phyloP scores from a whole-genome alignment of 1,284 basidiomycete genomes.

The Clitocybe nebularis region DNA sequence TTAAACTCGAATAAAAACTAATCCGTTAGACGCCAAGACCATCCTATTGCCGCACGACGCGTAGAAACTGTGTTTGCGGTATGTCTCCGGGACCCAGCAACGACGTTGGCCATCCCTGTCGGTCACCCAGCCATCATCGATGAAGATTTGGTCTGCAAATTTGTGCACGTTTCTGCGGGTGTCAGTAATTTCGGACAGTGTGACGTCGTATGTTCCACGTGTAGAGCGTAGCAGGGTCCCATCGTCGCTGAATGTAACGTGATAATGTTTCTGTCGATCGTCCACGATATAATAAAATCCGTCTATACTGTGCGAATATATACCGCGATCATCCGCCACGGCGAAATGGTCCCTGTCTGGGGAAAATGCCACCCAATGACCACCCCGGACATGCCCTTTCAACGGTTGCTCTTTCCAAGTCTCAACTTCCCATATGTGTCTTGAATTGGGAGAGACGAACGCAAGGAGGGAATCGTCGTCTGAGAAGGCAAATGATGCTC shows the following conservation, averaged over 20 bases:
- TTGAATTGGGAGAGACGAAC: slow-evolving; percentile 4
- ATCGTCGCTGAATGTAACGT: slow-evolving; percentile 3
- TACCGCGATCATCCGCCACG: slow-evolving; percentile 1
- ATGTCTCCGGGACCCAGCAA: slow-evolving; percentile 6
- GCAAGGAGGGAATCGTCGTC: not conserved
- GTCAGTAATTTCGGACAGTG: not conserved
- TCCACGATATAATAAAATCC: slow-evolving; percentile 3
- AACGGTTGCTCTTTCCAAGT: slow-evolving; percentile 3
- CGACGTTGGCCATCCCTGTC: not conserved
- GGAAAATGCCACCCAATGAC: slow-evolving; percentile 1
- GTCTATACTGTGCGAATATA: slow-evolving; percentile 2
- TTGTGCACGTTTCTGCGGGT: not conserved
- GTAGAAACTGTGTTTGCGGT: slow-evolving; percentile 1
- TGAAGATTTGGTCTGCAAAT: slow-evolving; percentile 1
- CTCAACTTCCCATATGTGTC: slow-evolving; percentile 1
- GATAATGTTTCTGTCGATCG: not conserved
- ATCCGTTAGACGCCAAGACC: slow-evolving; percentile 1
- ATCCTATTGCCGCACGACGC: slow-evolving; percentile 1
- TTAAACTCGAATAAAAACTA: too few relatives aligned
- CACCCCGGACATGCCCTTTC: not conserved
- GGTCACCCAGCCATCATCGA: slow-evolving; percentile 3
- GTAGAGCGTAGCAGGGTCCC: slow-evolving; percentile 4
- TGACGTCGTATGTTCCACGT: slow-evolving; percentile 3
- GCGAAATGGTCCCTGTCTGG: slow-evolving; percentile 3
- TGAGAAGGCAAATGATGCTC: slow-evolving; percentile 6